Evolutionary conservation across 225 moss, liverwort and hornwort species (phyloP).

Genomic region (Polytrichum commune): DNA sequence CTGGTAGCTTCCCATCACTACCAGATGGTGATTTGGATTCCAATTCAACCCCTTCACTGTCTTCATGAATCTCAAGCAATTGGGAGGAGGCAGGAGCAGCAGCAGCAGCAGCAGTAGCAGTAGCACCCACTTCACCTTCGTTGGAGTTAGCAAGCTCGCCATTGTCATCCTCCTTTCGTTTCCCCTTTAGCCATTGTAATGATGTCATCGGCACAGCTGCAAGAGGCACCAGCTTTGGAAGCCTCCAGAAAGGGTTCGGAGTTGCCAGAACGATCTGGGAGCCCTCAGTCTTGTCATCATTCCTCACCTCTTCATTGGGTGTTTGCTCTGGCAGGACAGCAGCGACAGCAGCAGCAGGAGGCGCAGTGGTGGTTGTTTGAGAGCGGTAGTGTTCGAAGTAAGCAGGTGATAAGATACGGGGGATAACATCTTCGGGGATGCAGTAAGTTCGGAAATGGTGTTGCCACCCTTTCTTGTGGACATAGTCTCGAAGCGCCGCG

Average conservation of each 20-base stretch:
- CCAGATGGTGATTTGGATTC: conserved; percentile 22
- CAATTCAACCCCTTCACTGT: conserved; percentile 47
- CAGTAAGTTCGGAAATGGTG: conserved; percentile 94
- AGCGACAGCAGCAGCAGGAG: conserved; percentile 20
- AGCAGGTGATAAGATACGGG: conserved; percentile 94
- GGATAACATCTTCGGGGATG: conserved; percentile 95
- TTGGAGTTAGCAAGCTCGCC: conserved; percentile 29
- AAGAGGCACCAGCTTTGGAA: conserved; percentile 82
- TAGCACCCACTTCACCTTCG: conserved; percentile 28
- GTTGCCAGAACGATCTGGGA: conserved; percentile 69
- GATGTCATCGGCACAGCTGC: conserved; percentile 54
- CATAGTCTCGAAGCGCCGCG: conserved; percentile 89
- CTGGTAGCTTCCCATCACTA: conserved; percentile 38
- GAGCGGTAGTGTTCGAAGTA: conserved; percentile 92
- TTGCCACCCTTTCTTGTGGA: conserved; percentile 93
- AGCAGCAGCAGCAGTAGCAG: not conserved
- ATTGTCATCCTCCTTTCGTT: conserved; percentile 29
- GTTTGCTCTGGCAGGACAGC: conserved; percentile 21
- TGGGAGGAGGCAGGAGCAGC: conserved; percentile 11
- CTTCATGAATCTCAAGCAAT: conserved; percentile 57
- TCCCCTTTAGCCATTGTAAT: conserved; percentile 68
- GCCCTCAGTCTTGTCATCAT: conserved; percentile 19
- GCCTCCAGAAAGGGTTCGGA: conserved; percentile 76
- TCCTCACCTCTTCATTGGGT: conserved; percentile 20
- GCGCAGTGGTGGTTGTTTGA: conserved; percentile 34